Conservation (phyloP, 805 yeast genomes). For the Wickerhamomyces chaumierensis region DNA sequence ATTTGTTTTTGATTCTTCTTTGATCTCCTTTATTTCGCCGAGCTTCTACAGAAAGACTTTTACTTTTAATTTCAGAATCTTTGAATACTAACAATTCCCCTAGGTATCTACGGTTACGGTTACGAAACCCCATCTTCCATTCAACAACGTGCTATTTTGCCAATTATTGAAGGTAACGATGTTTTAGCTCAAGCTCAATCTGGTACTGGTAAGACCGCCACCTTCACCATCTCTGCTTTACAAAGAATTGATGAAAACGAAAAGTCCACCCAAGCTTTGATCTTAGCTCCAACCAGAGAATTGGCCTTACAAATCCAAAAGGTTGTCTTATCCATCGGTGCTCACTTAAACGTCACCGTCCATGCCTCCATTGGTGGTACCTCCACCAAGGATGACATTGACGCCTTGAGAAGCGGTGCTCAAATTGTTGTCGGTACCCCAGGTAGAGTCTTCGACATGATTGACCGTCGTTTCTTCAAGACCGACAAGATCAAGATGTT, state of each 20-base stretch:
- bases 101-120: constrained; percentile 82
- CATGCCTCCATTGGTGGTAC: constrained; percentile 99
- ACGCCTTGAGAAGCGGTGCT: constrained; percentile 73
- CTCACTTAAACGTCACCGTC: constrained; percentile 79
- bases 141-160: constrained; percentile 95
- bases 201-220: constrained; percentile 99
- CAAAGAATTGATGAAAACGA: constrained; percentile 63
- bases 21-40: too few species aligned
- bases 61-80: too few species aligned
- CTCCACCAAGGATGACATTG: constrained; percentile 75
- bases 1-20: too few species aligned
- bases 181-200: constrained; percentile 98
- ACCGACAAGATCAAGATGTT: constrained; percentile 85
- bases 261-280: constrained; percentile 81
- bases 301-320: constrained; percentile 92
- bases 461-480: constrained; percentile 75
- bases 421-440: constrained; percentile 97
- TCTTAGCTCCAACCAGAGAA: constrained; percentile 96
- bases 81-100: constrained; percentile 22
- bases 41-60: too few species aligned
- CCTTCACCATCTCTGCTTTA: constrained; percentile 79
- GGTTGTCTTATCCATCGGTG: constrained; percentile 83
- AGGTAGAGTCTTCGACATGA: constrained; percentile 95
- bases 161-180: constrained; percentile 90
- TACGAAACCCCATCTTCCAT: constrained; percentile 95